Base-by-base conservation (phyloP, 108 stramenopile species). In the Asterionellopsis glacialis region DNA sequence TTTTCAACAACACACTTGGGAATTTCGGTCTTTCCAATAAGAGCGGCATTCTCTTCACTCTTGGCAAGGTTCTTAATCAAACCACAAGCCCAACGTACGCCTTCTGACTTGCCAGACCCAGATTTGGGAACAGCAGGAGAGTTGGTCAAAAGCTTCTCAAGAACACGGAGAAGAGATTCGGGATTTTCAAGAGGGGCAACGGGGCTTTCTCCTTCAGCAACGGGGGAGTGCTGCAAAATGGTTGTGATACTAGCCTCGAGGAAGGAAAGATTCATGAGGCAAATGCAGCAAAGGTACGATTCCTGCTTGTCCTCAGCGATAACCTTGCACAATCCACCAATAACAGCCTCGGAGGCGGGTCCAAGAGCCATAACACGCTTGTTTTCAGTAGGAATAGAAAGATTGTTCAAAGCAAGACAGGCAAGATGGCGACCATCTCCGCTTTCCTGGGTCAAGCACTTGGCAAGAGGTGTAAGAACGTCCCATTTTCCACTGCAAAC, bases 261-360 rank as follows among this genome's bases (percentile, higher is more conserved):
- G 85, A 95, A 95, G 22, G 90, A 90, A 42, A 95, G 84, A 68
- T 95, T 95, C 90, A 95, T 91, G 64, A 95, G 76, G 55, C 90
- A 91, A 72, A 95, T 95, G 87, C 90, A 95, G 79, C 90, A 91
- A 41, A 95, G 70, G 79, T 95, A 95, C 11, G 90, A 88, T 67
- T 95, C 93, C 64, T 88, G 90, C 74, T 90, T 89, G 67, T 95
- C 90, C 61, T 89, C 88, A 55, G 87, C 85, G 59, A 94, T 94
- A 27, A 94, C 90, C 65, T 89, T 87, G 83, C 84, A 87, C 24
- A 94, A 81, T 49, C 88, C 93, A 59, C 86, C 90, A 63, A 95
- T 91, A 28, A 95, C 88, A 39, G 76, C 84, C 62, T 84, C 81
- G 28, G 86, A 84, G 11, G 83, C 72, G 41, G 88, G 88, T 62